A percentile compares a stretch with the other conserved stretches of the same genome.
Evolutionary conservation across 345 rosid genomes (phyloP).

Genomic region (Boechera stricta): DNA sequence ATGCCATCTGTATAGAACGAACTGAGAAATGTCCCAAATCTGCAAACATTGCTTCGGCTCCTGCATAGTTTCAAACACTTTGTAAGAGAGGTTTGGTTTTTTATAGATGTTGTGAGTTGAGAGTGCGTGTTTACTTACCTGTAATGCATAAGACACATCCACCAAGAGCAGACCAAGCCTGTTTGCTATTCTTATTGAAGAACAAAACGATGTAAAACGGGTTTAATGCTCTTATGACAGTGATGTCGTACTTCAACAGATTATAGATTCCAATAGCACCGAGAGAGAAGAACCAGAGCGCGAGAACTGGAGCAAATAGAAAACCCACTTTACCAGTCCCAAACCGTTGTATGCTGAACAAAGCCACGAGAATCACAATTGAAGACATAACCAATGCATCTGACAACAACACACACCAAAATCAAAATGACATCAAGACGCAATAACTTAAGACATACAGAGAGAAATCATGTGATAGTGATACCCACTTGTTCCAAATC

Average conservation of each 20-base stretch:
- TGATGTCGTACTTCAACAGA: constrained; percentile 61
- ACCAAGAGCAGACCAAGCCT: constrained; percentile 94
- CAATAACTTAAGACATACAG: neutral
- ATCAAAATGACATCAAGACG: constrained; percentile 11
- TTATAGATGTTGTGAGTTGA: constrained; percentile 16
- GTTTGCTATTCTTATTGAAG: constrained; percentile 76
- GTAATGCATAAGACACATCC: constrained; percentile 96
- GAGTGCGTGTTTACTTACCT: constrained; percentile 49
- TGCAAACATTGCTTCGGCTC: constrained; percentile 99
- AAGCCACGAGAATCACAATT: constrained; percentile 62
- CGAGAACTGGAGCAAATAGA: constrained; percentile 86
- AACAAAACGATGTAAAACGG: constrained; percentile 77
- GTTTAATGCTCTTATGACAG: constrained; percentile 82
- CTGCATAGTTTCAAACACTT: constrained; percentile 49
- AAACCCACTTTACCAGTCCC: constrained; percentile 93
- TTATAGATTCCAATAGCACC: constrained; percentile 88
- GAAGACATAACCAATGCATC: constrained; percentile 78
- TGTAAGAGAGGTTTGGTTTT: neutral
- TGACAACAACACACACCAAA: constrained; percentile 46
- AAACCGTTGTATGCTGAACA: constrained; percentile 91
- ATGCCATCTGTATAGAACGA: constrained; percentile 86
- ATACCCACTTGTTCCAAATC: constrained; percentile 78
- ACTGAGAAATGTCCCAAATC: constrained; percentile 98
- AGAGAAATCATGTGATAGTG: constrained; percentile 30
- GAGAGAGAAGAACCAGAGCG: constrained; percentile 88